Percentiles rank a stretch among this genome's conserved stretches.
Evolutionary conservation across 164 flowering plant genomes (phyloP).

Genomic region (Nymphaea colorata): DNA sequence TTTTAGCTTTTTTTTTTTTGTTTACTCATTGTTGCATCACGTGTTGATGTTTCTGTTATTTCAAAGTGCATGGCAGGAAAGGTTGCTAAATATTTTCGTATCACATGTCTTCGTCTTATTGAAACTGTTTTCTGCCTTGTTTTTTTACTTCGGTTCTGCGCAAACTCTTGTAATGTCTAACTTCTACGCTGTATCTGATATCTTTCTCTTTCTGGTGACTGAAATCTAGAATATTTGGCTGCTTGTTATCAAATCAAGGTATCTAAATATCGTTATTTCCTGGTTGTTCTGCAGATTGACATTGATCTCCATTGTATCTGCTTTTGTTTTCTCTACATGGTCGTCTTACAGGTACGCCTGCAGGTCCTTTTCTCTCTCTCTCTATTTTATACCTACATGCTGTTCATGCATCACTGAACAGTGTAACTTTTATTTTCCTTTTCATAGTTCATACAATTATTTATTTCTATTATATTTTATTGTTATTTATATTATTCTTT

Average conservation of each 20-base stretch:
- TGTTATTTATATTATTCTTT: not conserved
- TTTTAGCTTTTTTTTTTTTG: too few relatives aligned
- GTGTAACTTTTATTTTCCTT: not conserved
- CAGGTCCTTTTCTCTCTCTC: conserved; percentile 9
- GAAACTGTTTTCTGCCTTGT: not conserved
- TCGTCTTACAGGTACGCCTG: not conserved
- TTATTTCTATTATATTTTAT: too few relatives aligned
- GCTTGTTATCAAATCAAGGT: not conserved
- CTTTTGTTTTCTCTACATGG: not conserved
- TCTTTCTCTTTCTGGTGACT: not conserved
- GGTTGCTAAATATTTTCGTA: not conserved
- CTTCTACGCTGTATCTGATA: not conserved
- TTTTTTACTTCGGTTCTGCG: not conserved
- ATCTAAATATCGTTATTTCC: not conserved
- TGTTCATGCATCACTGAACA: not conserved
- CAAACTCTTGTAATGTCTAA: not conserved
- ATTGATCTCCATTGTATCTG: not conserved
- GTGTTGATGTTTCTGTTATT: not conserved
- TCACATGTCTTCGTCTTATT: not conserved
- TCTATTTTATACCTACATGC: not conserved
- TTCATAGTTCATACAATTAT: not conserved
- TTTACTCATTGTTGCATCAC: not conserved
- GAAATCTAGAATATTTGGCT: not conserved
- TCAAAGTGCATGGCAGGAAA: not conserved
- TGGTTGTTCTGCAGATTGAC: not conserved